phyloP scores from a whole-genome alignment of 306 rosid genomes.

The Rosa multiflora region DNA sequence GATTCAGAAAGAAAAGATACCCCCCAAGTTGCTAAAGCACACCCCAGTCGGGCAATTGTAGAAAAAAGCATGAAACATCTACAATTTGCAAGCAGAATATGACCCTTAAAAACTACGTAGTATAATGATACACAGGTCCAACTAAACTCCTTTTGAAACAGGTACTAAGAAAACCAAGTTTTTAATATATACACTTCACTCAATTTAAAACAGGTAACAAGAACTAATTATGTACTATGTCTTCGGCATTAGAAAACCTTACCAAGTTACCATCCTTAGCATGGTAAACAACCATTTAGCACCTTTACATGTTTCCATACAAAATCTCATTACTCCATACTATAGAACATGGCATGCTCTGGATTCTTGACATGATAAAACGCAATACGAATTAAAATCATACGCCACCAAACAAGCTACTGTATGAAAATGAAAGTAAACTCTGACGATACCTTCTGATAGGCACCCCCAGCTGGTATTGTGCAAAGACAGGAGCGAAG shows the following conservation, averaged over 20 bases:
- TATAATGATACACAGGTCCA: not conserved
- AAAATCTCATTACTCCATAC: not conserved
- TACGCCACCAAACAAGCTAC: not conserved
- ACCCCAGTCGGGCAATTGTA: not conserved
- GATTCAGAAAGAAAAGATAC: not conserved
- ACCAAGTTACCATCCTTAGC: not conserved
- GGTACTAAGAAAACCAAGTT: not conserved
- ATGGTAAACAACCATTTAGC: not conserved
- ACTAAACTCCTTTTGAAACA: not conserved
- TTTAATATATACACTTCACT: not conserved
- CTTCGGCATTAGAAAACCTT: not conserved
- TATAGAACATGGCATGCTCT: not conserved
- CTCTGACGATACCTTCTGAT: slow-evolving; percentile 63
- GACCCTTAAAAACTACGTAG: not conserved
- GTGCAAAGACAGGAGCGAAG: slow-evolving; percentile 72
- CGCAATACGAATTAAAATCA: not conserved
- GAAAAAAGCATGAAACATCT: not conserved
- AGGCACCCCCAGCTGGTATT: slow-evolving; percentile 74
- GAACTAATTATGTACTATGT: not conserved
- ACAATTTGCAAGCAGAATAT: not conserved
- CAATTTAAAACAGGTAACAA: not conserved
- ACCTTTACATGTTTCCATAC: not conserved
- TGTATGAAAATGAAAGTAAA: not conserved
- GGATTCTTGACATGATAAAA: not conserved
- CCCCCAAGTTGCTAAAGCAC: not conserved